phyloP scores from a whole-genome alignment of 371 early-diverging fungal genomes.

The Lichtheimia hyalospora region DNA sequence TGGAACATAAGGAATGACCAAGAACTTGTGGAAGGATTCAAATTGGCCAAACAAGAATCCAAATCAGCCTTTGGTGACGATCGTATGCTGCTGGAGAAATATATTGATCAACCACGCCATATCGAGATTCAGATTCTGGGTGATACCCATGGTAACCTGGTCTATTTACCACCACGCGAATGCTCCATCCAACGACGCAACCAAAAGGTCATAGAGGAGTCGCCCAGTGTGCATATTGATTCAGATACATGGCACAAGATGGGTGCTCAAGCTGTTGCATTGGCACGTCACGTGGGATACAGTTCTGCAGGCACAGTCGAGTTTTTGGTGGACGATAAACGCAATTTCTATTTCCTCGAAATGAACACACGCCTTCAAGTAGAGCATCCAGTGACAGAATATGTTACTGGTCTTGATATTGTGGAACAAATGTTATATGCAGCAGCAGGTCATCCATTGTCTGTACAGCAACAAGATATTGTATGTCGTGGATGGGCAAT shows the following conservation, averaged over 20 bases:
- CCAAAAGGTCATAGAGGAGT: slow-evolving; percentile 85
- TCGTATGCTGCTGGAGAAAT: slow-evolving; percentile 88
- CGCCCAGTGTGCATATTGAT: slow-evolving; percentile 74
- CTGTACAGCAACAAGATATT: slow-evolving; percentile 60
- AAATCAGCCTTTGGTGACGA: slow-evolving; percentile 85
- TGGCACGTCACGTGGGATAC: slow-evolving; percentile 83
- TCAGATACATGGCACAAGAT: slow-evolving; percentile 65
- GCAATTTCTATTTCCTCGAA: slow-evolving; percentile 85
- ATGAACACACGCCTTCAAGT: slow-evolving; percentile 92
- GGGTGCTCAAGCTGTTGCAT: slow-evolving; percentile 83
- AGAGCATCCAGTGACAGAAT: slow-evolving; percentile 98
- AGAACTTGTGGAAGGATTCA: slow-evolving; percentile 78
- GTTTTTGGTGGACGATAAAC: slow-evolving; percentile 68
- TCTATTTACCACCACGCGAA: slow-evolving; percentile 89
- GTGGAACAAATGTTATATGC: slow-evolving; percentile 90
- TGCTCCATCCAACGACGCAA: slow-evolving; percentile 91
- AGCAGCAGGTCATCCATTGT: slow-evolving; percentile 68
- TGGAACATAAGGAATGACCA: slow-evolving; percentile 46
- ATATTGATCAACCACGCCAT: slow-evolving; percentile 82
- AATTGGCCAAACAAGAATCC: slow-evolving; percentile 81
- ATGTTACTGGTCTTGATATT: slow-evolving; percentile 89
- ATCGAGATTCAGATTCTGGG: slow-evolving; percentile 85
- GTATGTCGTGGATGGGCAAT: slow-evolving; percentile 79
- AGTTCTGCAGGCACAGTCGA: slow-evolving; percentile 78
- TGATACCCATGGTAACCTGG: slow-evolving; percentile 72